Evolutionary conservation across 768 basidiomycete species (phyloP).

Genomic region (Leccinum barrowsii): DNA sequence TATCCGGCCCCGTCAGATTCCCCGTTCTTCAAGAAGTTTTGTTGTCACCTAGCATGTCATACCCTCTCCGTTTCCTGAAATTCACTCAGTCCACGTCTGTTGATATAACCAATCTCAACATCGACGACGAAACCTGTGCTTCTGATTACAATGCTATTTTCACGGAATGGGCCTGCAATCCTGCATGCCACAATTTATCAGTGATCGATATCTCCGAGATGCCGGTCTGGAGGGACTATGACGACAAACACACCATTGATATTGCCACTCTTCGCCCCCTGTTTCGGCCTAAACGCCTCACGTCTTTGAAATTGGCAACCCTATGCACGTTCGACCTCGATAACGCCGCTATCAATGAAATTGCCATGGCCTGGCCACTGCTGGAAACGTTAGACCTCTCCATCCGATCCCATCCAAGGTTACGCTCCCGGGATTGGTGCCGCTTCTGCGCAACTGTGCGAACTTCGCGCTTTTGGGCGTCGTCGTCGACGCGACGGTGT

Average conservation of each 20-base stretch:
- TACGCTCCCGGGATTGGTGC: slow-evolving; percentile 21
- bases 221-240: slow-evolving; percentile 29
- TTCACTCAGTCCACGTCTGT: slow-evolving; percentile 25
- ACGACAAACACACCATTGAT: slow-evolving; percentile 29
- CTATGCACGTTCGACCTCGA: slow-evolving; percentile 27
- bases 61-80: slow-evolving; percentile 22
- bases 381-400: slow-evolving; percentile 28
- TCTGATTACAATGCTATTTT: slow-evolving; percentile 23
- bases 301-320: slow-evolving; percentile 25
- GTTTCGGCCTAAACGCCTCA: slow-evolving; percentile 21
- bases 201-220: slow-evolving; percentile 29
- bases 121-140: slow-evolving; percentile 30
- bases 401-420: slow-evolving; percentile 25
- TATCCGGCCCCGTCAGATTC: slow-evolving; percentile 11
- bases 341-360: slow-evolving; percentile 23
- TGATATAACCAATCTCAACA: slow-evolving; percentile 32
- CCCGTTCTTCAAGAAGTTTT: slow-evolving; percentile 22
- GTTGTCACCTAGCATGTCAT: slow-evolving; percentile 22
- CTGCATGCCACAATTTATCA: slow-evolving; percentile 22
- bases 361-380: slow-evolving; percentile 26
- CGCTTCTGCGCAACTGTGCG: slow-evolving; percentile 23
- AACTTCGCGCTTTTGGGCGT: slow-evolving; percentile 24
- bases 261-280: slow-evolving; percentile 24
- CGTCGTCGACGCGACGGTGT: slow-evolving; percentile 26
- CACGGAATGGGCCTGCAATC: slow-evolving; percentile 20